Evolutionary conservation across 768 basidiomycete species (phyloP), one percentile per base, ranked within the genome.

Genomic region (Trametopsis cervina): DNA sequence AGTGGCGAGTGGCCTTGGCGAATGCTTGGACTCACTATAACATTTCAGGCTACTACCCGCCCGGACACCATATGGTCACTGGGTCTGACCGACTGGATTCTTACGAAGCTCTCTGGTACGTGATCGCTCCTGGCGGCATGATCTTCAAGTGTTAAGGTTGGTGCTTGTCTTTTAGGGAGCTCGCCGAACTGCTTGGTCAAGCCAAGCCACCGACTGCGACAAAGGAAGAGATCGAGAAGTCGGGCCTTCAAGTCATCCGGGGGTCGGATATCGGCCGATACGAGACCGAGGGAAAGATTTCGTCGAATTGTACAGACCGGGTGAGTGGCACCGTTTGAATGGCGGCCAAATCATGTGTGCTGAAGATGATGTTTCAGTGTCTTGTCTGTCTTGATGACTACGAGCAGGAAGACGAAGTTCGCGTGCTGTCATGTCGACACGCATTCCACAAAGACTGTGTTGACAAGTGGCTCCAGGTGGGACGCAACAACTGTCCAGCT

Each of bases 321-420:
- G 91, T 91, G 63, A 39, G 85, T 71, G 20, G 17, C 44, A 4
- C 33, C 29, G 7, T 15, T 29, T 29, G 26, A 9, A 12, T 13
- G n/a, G n/a, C 37, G 2, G 29, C n/a, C 17, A 38, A 4, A 37
- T 37, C 23, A 42, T n/a, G n/a, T n/a, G n/a, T 39, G 4, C 21
- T 42, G 29, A 47, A 17, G 20, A 25, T 36, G 7, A 40, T 9
- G 11, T 50, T 23, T 50, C 54, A 88, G 85, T 90, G 86, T 59
- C 69, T 89, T 51, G 85, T 96, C 29, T 97, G 93, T 61, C 69
- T 95, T 42, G 86, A 89, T 47, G 90, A 95, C 46, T 96, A 96
- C 64, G 74, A 75, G 25, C 61, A 70, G 1, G 83, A 87, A 38
- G 88, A 91, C 39, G 82, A 91, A 22, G 66, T 94, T 41, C 81